A percentile compares a stretch with the other conserved stretches of the same genome.
phyloP scores from a whole-genome alignment of 2,329 filamentous ascomycete genomes.

The Thyridium curvatum region DNA sequence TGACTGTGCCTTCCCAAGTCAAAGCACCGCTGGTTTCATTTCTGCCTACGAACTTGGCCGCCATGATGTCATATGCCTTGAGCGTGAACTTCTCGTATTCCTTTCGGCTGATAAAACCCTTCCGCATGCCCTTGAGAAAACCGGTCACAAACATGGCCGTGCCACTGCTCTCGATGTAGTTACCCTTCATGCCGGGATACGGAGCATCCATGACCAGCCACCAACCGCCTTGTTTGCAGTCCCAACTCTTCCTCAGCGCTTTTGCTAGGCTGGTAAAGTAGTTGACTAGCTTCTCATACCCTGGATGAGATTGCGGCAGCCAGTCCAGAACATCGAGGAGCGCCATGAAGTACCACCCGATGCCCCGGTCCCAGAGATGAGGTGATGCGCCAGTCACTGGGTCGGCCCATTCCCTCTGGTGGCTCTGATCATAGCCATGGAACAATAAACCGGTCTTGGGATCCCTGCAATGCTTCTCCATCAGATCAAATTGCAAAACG shows the following conservation, averaged over 20 bases:
- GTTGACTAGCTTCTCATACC: conserved; percentile 4
- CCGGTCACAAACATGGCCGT: conserved; percentile 53
- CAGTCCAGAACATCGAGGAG: conserved; percentile 16
- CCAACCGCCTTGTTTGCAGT: conserved; percentile 5
- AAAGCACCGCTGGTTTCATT: no score
- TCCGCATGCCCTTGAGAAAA: conserved; percentile 31
- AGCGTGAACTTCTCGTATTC: neutral
- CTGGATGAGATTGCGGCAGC: conserved; percentile 12
- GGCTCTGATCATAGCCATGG: conserved; percentile 47
- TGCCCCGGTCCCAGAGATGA: conserved; percentile 44
- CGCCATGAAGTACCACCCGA: conserved; percentile 49
- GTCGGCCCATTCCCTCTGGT: conserved; percentile 44
- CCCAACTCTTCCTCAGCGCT: conserved; percentile 10
- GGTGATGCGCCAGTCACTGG: conserved; percentile 41
- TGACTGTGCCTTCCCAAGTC: no score
- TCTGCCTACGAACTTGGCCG: no score
- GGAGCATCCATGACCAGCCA: conserved; percentile 38
- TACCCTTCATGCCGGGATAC: conserved; percentile 39
- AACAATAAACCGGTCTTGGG: conserved; percentile 35
- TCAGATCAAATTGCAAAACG: conserved; percentile 16
- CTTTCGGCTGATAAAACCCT: no score
- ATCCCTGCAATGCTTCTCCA: conserved; percentile 28
- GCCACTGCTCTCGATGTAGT: conserved; percentile 55
- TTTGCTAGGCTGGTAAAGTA: conserved; percentile 6
- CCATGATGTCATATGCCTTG: no score